Conservation (phyloP, 2,329 filamentous ascomycete species). For the Thielaviopsis punctulata region DNA sequence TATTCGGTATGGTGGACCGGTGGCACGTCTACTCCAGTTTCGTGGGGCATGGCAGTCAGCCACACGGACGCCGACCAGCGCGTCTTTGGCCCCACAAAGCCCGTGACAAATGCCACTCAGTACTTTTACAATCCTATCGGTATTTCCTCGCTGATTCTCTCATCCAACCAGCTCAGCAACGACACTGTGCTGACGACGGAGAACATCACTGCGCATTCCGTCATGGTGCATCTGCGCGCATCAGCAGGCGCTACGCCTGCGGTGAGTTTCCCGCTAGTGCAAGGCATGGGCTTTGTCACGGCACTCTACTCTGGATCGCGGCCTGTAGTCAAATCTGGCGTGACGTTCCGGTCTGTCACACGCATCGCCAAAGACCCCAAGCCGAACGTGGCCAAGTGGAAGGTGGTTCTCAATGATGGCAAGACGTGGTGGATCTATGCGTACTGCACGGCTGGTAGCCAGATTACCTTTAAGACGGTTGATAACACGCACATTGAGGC, state of each 20-base stretch:
- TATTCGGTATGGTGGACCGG: slow-evolving; percentile 54
- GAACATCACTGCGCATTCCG: slow-evolving; percentile 39
- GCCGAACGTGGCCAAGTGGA: slow-evolving; percentile 57
- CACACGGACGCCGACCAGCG: slow-evolving; percentile 54
- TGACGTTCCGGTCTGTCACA: slow-evolving; percentile 56
- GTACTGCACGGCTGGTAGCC: slow-evolving; percentile 37
- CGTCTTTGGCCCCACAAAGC: slow-evolving; percentile 43
- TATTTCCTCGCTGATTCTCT: slow-evolving; percentile 65
- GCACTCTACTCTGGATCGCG: slow-evolving; percentile 53
- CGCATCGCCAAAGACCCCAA: slow-evolving; percentile 38
- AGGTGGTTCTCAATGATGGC: slow-evolving; percentile 52
- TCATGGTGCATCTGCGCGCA: slow-evolving; percentile 49
- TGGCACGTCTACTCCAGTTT: slow-evolving; percentile 31
- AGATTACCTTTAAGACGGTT: slow-evolving; percentile 49
- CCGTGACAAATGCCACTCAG: slow-evolving; percentile 38
- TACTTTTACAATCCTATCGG: slow-evolving; percentile 73
- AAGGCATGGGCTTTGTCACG: slow-evolving; percentile 81
- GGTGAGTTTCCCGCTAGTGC: slow-evolving; percentile 66
- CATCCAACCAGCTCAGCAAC: slow-evolving; percentile 52
- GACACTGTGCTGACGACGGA: slow-evolving; percentile 39
- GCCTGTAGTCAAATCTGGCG: slow-evolving; percentile 56
- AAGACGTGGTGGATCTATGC: slow-evolving; percentile 70
- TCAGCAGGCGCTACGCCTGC: slow-evolving; percentile 34
- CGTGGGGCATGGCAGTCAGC: slow-evolving; percentile 52
- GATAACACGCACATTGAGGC: slow-evolving; percentile 50